These are phyloP conservation scores for Penicillium dipodomyicola DNA, from an alignment of 495 filamentous ascomycete species.

Conservation along the genomic window DNA sequence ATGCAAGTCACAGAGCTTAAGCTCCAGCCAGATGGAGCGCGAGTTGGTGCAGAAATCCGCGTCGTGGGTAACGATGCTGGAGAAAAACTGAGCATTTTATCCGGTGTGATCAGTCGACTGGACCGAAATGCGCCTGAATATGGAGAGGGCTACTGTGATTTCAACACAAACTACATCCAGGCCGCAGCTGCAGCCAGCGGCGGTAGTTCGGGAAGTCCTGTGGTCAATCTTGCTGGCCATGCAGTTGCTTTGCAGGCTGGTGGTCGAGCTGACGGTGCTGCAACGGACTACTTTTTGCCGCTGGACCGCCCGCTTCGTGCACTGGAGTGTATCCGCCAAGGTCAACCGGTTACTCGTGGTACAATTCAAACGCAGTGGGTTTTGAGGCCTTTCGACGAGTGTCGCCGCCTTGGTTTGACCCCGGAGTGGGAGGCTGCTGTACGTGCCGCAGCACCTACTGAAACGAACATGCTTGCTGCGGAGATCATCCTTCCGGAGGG, in stretches of 20 bases:
- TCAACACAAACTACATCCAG: constrained; percentile 99
- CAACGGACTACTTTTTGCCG: constrained; percentile 97
- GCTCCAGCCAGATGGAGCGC: constrained; percentile 83
- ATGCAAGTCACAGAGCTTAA: constrained; percentile 80
- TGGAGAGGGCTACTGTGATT: constrained; percentile 97
- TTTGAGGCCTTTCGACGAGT: constrained; percentile 96
- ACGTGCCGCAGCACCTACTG: constrained; percentile 78
- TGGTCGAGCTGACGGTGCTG: constrained; percentile 87
- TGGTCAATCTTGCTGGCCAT: constrained; percentile 91
- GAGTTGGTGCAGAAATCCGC: constrained; percentile 88
- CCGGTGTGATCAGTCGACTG: constrained; percentile 92
- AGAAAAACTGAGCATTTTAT: constrained; percentile 97
- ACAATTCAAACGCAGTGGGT: constrained; percentile 99
- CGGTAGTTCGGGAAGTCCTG: constrained; percentile 93
- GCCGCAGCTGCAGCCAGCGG: constrained; percentile 94
- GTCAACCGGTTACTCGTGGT: constrained; percentile 72
- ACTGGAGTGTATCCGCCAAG: constrained; percentile 76
- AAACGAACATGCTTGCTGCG: constrained; percentile 94
- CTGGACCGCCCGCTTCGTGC: constrained; percentile 86
- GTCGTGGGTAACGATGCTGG: constrained; percentile 99
- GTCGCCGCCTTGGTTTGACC: constrained; percentile 80
- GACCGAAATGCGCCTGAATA: constrained; percentile 98
- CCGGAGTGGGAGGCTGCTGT: constrained; percentile 82
- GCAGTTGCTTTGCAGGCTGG: constrained; percentile 94
- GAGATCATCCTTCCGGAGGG: constrained; percentile 93